Percentiles rank a stretch among this genome's conserved stretches.
Conservation (phyloP, 331 rosid species). For the Prunus yedoensis region DNA sequence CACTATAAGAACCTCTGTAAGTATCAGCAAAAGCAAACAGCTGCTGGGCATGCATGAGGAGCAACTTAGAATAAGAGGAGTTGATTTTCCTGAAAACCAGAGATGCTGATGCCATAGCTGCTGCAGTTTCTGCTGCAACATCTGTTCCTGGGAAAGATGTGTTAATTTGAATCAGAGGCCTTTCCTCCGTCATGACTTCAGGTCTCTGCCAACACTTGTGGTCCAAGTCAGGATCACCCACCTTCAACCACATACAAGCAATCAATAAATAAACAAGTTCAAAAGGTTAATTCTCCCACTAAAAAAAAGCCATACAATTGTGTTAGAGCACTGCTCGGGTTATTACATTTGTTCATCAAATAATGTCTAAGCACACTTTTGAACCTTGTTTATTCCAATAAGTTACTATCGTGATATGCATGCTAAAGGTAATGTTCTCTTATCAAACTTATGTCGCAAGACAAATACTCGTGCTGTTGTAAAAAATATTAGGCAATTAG, state of each 20-base stretch:
- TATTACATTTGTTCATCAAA: no score
- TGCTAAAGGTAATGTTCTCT: not conserved
- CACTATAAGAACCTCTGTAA: constrained; percentile 54
- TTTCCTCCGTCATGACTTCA: constrained; percentile 51
- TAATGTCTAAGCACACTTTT: no score
- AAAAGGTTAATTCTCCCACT: no score
- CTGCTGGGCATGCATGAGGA: constrained; percentile 50
- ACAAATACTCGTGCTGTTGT: not conserved
- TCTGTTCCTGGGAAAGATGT: constrained; percentile 71
- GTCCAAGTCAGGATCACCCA: constrained; percentile 62
- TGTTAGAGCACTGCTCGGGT: no score
- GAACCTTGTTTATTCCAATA: not conserved
- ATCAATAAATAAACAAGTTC: not conserved
- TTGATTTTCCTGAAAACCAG: constrained; percentile 49
- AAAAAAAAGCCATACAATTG: no score
- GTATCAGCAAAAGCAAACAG: constrained; percentile 62
- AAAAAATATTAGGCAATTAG: not conserved
- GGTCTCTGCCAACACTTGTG: constrained; percentile 77
- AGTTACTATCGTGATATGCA: not conserved
- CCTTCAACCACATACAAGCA: constrained; percentile 37
- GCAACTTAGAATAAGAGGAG: constrained; percentile 44
- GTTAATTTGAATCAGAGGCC: constrained; percentile 53
- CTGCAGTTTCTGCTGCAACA: constrained; percentile 72
- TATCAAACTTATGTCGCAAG: not conserved
- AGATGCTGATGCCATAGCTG: constrained; percentile 71